A percentile compares a stretch with the other conserved stretches of the same genome.
Evolutionary conservation across 495 filamentous ascomycete species (phyloP).

Genomic region (Lentithecium fluviatile): DNA sequence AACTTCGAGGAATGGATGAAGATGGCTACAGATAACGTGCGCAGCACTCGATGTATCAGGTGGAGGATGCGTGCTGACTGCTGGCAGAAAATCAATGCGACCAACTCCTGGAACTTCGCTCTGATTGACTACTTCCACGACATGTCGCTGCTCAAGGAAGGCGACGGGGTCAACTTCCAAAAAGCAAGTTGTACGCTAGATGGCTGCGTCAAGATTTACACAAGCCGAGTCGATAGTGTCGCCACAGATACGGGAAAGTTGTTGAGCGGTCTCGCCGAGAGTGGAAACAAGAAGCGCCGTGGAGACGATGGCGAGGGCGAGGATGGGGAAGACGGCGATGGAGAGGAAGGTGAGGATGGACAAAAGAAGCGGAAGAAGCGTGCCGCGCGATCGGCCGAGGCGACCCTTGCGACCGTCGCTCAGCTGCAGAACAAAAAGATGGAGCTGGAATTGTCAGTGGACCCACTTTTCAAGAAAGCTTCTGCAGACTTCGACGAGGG

Average conservation of each 20-base stretch:
- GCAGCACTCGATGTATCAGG: not conserved
- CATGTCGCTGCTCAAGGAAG: conserved; percentile 95
- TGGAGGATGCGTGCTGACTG: conserved; percentile 16
- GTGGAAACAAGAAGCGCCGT: conserved; percentile 72
- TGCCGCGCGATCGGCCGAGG: conserved; percentile 80
- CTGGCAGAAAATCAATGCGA: conserved; percentile 85
- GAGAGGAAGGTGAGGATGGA: conserved; percentile 74
- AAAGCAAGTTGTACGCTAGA: conserved; percentile 97
- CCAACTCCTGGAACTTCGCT: conserved; percentile 99
- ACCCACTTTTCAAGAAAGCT: conserved; percentile 97
- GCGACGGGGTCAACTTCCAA: conserved; percentile 97
- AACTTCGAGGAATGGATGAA: conserved; percentile 99
- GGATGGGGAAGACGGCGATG: conserved; percentile 61
- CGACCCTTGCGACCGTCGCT: conserved; percentile 84
- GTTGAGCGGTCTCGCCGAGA: conserved; percentile 90
- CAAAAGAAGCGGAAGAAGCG: conserved; percentile 70
- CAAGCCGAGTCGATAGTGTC: conserved; percentile 95
- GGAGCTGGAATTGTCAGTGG: conserved; percentile 94
- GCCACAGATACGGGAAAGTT: conserved; percentile 96
- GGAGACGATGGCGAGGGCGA: conserved; percentile 60
- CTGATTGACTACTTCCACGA: conserved; percentile 99
- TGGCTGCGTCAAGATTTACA: conserved; percentile 99
- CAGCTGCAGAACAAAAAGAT: conserved; percentile 93
- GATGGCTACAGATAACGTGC: conserved; percentile 92
- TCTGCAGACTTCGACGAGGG: conserved; percentile 98